phyloP scores from a whole-genome alignment of 768 basidiomycete species.

The Lentinula detonsa region DNA sequence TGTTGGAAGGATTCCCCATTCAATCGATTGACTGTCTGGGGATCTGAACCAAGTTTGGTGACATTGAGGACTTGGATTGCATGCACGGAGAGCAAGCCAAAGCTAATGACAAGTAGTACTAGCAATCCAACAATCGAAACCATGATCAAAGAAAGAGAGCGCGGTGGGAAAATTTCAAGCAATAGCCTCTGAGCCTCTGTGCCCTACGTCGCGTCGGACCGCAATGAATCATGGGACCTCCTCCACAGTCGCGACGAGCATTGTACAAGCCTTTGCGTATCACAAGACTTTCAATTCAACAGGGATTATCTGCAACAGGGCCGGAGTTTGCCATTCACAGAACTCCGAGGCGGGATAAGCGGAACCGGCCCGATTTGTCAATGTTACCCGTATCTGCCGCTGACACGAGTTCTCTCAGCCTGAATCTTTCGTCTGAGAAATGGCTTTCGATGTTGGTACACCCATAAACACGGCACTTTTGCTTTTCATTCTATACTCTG shows the following conservation, averaged over 20 bases:
- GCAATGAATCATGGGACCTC: background rate
- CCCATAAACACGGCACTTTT: constrained; percentile 78
- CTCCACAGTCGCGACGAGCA: background rate
- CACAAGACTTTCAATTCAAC: background rate
- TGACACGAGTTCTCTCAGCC: background rate
- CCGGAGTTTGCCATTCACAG: too few relatives aligned
- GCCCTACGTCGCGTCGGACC: background rate
- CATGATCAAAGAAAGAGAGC: background rate
- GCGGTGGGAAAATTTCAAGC: background rate
- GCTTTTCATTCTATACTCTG: constrained; percentile 72
- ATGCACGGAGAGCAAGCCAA: background rate
- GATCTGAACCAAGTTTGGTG: constrained; percentile 23
- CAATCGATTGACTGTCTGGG: constrained; percentile 26
- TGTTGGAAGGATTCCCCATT: constrained; percentile 33
- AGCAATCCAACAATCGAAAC: background rate
- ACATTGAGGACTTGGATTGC: constrained; percentile 2
- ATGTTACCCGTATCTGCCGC: background rate
- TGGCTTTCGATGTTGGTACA: constrained; percentile 48
- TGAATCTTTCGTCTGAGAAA: background rate
- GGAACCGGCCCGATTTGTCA: background rate
- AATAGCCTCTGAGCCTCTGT: background rate
- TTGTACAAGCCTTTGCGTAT: background rate
- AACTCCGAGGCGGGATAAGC: too few relatives aligned
- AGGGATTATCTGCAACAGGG: background rate
- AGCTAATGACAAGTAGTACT: background rate